Evolutionary conservation across 139 green algal species (phyloP).

Genomic region (Spirogloea muscicola): DNA sequence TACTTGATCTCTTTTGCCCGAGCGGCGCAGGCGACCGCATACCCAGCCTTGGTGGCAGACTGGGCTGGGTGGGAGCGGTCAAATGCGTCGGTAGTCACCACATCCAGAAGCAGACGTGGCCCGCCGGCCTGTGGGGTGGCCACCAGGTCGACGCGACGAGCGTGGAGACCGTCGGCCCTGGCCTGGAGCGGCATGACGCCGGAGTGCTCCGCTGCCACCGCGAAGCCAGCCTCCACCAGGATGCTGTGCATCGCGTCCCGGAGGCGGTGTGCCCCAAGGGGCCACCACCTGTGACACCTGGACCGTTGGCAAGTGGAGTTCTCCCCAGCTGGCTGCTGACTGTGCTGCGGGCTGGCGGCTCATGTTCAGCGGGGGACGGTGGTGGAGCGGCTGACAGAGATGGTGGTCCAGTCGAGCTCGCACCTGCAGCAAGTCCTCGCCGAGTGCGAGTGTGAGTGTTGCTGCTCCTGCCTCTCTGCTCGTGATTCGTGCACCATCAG

Average conservation of each 20-base stretch:
- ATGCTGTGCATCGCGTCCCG: neutral
- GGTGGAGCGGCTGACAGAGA: constrained; percentile 85
- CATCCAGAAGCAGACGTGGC: no score
- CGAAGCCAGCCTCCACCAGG: no score
- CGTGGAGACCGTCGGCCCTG: no score
- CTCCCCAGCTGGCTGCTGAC: neutral
- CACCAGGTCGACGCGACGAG: no score
- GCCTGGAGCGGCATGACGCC: no score
- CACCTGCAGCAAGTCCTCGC: constrained; percentile 25
- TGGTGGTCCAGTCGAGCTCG: constrained; percentile 71
- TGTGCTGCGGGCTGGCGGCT: neutral
- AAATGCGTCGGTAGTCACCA: no score
- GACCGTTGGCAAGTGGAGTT: neutral
- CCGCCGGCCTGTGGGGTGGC: no score
- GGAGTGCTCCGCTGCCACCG: no score
- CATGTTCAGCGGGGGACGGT: constrained; percentile 47
- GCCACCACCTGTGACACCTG: neutral
- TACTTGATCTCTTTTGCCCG: no score
- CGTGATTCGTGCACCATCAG: constrained; percentile 59
- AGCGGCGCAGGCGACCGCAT: no score
- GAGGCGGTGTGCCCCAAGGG: neutral
- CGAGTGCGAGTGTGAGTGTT: constrained; percentile 19
- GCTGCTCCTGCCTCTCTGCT: neutral
- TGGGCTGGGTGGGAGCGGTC: no score
- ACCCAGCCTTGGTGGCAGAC: no score